These are phyloP conservation scores for Chlorella vulgaris DNA, from an alignment of 139 green algal genomes.

Conservation along the genomic window DNA sequence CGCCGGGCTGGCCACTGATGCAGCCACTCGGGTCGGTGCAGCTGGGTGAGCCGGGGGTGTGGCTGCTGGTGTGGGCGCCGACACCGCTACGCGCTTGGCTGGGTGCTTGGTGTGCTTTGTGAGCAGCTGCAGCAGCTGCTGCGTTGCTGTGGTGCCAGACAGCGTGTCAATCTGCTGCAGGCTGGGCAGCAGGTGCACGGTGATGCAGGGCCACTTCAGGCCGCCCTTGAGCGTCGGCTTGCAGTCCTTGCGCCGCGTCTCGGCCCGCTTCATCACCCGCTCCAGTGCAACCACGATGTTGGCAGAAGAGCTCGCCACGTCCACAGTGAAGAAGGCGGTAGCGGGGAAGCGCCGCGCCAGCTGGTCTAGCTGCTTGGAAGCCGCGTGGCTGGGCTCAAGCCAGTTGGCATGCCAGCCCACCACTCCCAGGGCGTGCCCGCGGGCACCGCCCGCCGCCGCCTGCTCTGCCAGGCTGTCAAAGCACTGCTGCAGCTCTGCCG, in stretches of 20 bases:
- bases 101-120: background rate
- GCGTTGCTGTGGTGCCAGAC: slow-evolving; percentile 19
- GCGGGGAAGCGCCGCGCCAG: slow-evolving; percentile 33
- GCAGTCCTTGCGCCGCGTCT: slow-evolving; percentile 21
- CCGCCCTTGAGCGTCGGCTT: slow-evolving; percentile 56
- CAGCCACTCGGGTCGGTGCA: background rate
- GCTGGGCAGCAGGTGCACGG: slow-evolving; percentile 58
- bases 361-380: slow-evolving; percentile 10
- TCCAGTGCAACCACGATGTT: slow-evolving; percentile 55
- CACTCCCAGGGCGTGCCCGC: slow-evolving; percentile 13
- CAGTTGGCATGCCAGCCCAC: slow-evolving; percentile 71
- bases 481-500: slow-evolving; percentile 53
- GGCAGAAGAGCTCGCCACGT: slow-evolving; percentile 52
- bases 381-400: slow-evolving; percentile 41
- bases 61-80: background rate
- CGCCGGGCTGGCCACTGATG: slow-evolving; percentile 25
- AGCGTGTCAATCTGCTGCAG: slow-evolving; percentile 48
- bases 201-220: slow-evolving; percentile 63
- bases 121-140: slow-evolving; percentile 7
- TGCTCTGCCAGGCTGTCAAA: slow-evolving; percentile 39
- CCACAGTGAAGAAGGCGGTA: slow-evolving; percentile 33
- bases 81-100: background rate
- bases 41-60: too few relatives aligned
- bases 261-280: slow-evolving; percentile 48
- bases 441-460: background rate